Base-by-base conservation (phyloP, 768 basidiomycete species). In the Phaffia tasmanica region DNA sequence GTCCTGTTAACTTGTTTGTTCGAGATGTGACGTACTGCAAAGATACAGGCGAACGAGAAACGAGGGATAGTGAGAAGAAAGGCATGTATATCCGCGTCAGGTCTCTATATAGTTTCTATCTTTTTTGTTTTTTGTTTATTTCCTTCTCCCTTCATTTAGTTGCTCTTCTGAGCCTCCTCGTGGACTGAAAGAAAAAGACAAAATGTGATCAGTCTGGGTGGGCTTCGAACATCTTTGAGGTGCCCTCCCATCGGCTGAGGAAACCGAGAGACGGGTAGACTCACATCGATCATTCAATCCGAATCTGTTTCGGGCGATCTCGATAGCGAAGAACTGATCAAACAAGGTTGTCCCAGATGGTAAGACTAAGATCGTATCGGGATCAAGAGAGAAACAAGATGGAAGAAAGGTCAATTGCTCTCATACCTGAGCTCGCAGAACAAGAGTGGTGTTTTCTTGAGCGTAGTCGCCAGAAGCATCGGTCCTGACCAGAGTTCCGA, bases 401-500 rank as follows among this genome's bases (percentile, higher is more conserved):
- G 47, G 30, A 27, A 16, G 47, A 48, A 27, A 18, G 60, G 21
- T 23, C 21, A 35, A 23, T 21, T 48, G 16, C 8, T n/a, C 53
- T 54, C 27, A 8, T n/a, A n/a, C 53, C 53, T 54, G n/a, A 27
- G 21, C 53, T 54, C 27, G 53, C 82, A 23, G 73, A 88, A 92
- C 93, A 73, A 99, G 92, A 70, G 97, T 94, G 7, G 91, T 88
- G 79, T 98, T 99, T 42, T 80, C 82, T 80, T 98, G 87, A 15
- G 83, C 84, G 76, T 98, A 99, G 74, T 93, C 90, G 64, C 83
- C 80, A 57, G 79, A 79, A 48, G 86, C 82, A 73, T 95, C 83
- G 57, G 83, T 85, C 60, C 95, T 83, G 70, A 99, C 86, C 71
- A 99, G 80, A 1, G 89, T 97, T 23, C 95, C 95, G 77, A 97